These are phyloP conservation scores for Penicillium aurantiogriseum DNA, from an alignment of 2,329 filamentous ascomycete genomes.

Conservation along the genomic window DNA sequence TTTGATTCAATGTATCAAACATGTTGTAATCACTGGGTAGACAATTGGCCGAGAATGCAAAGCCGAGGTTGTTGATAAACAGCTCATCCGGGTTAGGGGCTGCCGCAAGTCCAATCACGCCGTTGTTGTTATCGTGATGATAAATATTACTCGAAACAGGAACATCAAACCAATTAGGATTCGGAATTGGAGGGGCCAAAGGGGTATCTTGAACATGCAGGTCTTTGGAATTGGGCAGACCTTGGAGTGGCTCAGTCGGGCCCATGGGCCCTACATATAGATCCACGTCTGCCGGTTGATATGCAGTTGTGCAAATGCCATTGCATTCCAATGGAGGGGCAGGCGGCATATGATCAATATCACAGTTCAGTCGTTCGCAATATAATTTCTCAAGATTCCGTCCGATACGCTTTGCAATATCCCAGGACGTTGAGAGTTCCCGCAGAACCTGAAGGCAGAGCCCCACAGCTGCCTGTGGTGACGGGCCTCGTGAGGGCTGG, in stretches of 20 bases:
- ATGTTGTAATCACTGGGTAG: conserved; percentile 26
- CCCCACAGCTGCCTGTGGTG: conserved; percentile 16
- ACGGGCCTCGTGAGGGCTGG: neutral
- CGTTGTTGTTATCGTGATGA: neutral
- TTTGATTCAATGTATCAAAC: conserved; percentile 25
- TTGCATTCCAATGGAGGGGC: neutral
- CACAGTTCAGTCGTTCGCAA: conserved; percentile 13
- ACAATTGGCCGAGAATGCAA: conserved; percentile 21
- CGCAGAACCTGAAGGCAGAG: conserved; percentile 20
- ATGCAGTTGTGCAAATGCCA: neutral
- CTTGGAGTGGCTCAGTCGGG: neutral
- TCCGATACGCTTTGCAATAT: conserved; percentile 24
- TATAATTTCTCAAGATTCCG: conserved; percentile 23
- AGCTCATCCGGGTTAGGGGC: conserved; percentile 12
- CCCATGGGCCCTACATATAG: neutral
- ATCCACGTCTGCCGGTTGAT: neutral
- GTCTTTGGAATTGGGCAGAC: neutral
- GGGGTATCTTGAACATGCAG: neutral
- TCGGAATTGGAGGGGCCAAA: neutral
- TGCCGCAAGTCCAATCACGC: neutral
- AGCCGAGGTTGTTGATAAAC: conserved; percentile 21
- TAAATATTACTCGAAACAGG: neutral
- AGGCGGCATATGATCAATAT: conserved; percentile 11
- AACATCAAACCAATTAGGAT: conserved; percentile 1
- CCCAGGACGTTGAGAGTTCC: conserved; percentile 24